Base-by-base conservation (phyloP, 371 early-diverging fungal species). In the Mucor irregularis region DNA sequence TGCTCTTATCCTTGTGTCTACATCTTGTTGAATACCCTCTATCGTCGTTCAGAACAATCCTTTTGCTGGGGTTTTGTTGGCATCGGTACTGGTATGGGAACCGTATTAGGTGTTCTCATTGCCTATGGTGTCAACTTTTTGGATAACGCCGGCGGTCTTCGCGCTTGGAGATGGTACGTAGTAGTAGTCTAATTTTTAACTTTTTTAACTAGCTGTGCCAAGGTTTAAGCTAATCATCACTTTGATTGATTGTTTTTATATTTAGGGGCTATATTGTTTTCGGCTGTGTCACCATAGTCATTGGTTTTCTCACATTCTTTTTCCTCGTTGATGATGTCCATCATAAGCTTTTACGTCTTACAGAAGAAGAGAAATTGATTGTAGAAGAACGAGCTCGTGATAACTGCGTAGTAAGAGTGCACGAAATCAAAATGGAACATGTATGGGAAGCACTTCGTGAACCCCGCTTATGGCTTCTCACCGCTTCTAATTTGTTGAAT, bases 181-280 rank as follows among this genome's bases (percentile, higher is more conserved):
- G 31, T 7, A 31, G 11, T 11, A 31, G 31, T 11, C 31, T 7
- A 31, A 31, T 31, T 5, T 31, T 31, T 31, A 11, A 11, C 11
- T 11, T 31, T 5, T 31, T n/a, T n/a, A n/a, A n/a, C n/a, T n/a
- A n/a, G n/a, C n/a, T n/a, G n/a, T n/a, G n/a, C n/a, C n/a, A 42
- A 14, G 28, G 3, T 16, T 19, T 13, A 33, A 44, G 17, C n/a
- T n/a, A n/a, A n/a, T n/a, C n/a, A n/a, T n/a, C 13, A 26, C 9
- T 10, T 3, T 24, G 3, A 13, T 25, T 16, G 17, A 21, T 33
- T 7, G 28, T 26, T 26, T 43, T 11, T 48, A 22, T 52, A 21
- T 53, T 8, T 45, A 75, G 75, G 72, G 64, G 62, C 5, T 72
- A 69, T 25, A 63, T 72, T 16, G 54, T 76, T 11, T 72, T 59